Conservation (phyloP, 176 grass and related monocot species). For the Oryza brachyantha region DNA sequence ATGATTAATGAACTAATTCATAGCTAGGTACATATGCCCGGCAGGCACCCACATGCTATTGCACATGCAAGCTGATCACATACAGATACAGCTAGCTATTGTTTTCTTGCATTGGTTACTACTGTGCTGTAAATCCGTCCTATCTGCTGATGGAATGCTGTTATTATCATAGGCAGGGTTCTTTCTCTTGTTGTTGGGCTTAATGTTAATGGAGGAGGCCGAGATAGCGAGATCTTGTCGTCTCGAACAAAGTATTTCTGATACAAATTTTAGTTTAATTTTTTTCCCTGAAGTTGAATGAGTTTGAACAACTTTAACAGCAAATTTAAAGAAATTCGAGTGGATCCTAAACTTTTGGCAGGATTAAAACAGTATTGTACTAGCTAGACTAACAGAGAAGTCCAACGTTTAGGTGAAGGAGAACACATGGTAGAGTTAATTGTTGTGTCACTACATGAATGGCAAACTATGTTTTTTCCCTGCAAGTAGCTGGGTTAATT, state of each 20-base stretch:
- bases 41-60: not conserved
- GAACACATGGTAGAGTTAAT: not conserved
- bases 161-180: not conserved
- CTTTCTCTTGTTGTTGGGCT: not conserved
- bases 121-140: not conserved
- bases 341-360: not conserved
- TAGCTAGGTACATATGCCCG: not conserved
- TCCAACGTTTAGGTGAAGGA: not conserved
- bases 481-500: not conserved
- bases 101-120: not conserved
- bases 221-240: not conserved
- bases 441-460: too few species aligned
- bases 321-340: not conserved
- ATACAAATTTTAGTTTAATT: not conserved
- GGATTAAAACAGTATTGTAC: not conserved
- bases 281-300: not conserved
- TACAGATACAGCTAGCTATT: not conserved
- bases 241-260: too few species aligned
- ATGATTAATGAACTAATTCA: not conserved
- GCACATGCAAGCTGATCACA: not conserved
- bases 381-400: not conserved
- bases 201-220: not conserved
- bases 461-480: not conserved
- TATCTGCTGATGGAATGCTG: not conserved
- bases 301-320: not conserved